phyloP scores from a whole-genome alignment of 768 basidiomycete species.

The Amanita subjunquillea region DNA sequence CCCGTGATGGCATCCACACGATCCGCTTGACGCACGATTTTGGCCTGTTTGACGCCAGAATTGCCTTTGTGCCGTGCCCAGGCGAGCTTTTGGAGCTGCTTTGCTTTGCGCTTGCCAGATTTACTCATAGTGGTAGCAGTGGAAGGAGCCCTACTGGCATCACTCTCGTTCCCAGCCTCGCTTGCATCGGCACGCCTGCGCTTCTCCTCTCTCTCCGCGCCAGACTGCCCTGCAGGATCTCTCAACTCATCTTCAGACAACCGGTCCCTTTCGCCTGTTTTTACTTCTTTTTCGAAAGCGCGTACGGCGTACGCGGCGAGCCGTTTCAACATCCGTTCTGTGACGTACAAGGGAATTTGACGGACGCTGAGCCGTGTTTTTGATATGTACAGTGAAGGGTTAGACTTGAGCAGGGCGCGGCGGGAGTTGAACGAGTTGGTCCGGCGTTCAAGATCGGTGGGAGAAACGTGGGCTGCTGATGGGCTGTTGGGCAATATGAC shows the following conservation, averaged over 20 bases:
- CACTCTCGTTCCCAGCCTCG: conserved; percentile 18
- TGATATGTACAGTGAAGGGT: conserved; percentile 91
- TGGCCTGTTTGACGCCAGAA: conserved; percentile 66
- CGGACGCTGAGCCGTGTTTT: conserved; percentile 90
- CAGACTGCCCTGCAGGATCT: conserved; percentile 20
- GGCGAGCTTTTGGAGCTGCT: conserved; percentile 17
- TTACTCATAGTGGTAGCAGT: conserved; percentile 20
- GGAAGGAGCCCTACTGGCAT: conserved; percentile 32
- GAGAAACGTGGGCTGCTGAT: conserved; percentile 58
- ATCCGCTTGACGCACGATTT: conserved; percentile 84
- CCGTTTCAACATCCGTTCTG: conserved; percentile 83
- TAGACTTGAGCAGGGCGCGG: conserved; percentile 71
- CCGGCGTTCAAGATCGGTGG: conserved; percentile 79
- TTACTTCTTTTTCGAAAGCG: conserved; percentile 73
- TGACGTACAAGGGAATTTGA: conserved; percentile 83
- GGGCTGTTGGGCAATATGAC: conserved; percentile 88
- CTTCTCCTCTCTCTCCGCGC: conserved; percentile 10
- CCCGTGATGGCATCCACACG: conserved; percentile 84
- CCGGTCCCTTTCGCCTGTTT: conserved; percentile 41
- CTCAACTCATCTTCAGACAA: conserved; percentile 67
- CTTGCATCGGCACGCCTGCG: conserved; percentile 16
- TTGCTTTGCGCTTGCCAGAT: conserved; percentile 12
- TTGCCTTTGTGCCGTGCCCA: conserved; percentile 14
- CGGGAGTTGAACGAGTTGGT: conserved; percentile 81
- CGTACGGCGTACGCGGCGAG: conserved; percentile 75